These are phyloP conservation scores for Penicillium janthinellum DNA, from an alignment of 2,329 filamentous ascomycete genomes.

Conservation along the genomic window DNA sequence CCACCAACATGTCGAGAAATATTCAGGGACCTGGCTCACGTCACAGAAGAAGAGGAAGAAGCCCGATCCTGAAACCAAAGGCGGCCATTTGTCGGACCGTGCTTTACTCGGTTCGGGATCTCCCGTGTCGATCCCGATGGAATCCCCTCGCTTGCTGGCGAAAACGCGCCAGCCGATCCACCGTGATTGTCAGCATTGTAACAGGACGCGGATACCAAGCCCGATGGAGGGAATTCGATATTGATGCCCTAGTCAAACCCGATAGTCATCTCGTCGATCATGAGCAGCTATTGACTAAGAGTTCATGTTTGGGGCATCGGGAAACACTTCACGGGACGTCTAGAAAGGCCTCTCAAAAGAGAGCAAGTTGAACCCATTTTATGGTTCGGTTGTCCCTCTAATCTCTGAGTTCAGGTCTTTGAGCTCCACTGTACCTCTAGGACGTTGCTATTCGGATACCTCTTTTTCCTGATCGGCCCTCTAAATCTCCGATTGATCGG, in stretches of 20 bases:
- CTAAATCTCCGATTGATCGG: slow-evolving; percentile 4
- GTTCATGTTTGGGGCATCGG: too few species aligned
- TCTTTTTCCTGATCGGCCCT: background rate
- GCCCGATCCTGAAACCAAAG: background rate
- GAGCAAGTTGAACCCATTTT: too few species aligned
- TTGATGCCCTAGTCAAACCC: too few species aligned
- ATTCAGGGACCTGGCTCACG: background rate
- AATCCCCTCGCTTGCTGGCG: background rate
- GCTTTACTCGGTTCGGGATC: slow-evolving; percentile 12
- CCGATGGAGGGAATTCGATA: background rate
- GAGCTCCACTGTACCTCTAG: background rate
- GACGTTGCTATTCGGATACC: background rate
- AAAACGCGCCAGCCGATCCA: background rate
- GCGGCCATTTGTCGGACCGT: slow-evolving; percentile 10
- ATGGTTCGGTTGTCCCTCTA: too few species aligned
- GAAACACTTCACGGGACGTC: too few species aligned
- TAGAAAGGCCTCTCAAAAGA: too few species aligned
- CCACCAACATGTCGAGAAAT: background rate
- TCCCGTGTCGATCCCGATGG: slow-evolving; percentile 7
- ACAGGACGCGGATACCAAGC: background rate
- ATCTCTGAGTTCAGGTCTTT: too few species aligned
- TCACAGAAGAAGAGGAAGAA: background rate
- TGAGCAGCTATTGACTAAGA: too few species aligned
- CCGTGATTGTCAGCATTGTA: background rate
- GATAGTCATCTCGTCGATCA: too few species aligned